These are phyloP conservation scores for Pleurotus salmoneostramineus DNA, from an alignment of 768 basidiomycete genomes.

Conservation along the genomic window DNA sequence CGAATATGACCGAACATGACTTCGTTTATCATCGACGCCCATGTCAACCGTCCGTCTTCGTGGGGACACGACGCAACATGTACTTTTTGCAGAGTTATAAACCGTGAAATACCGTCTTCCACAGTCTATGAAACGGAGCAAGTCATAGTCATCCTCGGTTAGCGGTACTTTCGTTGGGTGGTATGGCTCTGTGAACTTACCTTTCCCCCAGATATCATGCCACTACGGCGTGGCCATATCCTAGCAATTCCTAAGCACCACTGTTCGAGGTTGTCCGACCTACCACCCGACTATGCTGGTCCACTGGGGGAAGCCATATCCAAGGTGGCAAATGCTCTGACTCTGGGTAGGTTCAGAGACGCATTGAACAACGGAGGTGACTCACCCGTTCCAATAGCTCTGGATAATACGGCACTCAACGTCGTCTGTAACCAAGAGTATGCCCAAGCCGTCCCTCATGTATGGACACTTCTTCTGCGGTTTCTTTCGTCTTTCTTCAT, in stretches of 20 bases:
- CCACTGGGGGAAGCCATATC: constrained; percentile 57
- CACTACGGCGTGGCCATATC: constrained; percentile 62
- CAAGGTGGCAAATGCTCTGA: constrained; percentile 59
- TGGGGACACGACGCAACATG: constrained; percentile 52
- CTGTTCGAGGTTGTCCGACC: constrained; percentile 57
- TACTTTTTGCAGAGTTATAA: constrained; percentile 65
- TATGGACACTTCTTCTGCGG: constrained; percentile 23
- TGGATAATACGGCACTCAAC: constrained; percentile 66
- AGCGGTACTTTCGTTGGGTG: not conserved
- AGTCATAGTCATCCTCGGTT: constrained; percentile 64
- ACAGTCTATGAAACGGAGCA: constrained; percentile 59
- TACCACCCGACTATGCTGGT: constrained; percentile 55
- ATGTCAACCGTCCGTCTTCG: constrained; percentile 42
- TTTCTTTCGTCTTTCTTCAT: not conserved
- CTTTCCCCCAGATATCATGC: constrained; percentile 52
- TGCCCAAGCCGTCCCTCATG: constrained; percentile 78
- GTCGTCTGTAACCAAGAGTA: constrained; percentile 82
- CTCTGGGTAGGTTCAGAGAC: constrained; percentile 38
- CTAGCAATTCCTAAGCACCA: constrained; percentile 71
- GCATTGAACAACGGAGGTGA: not conserved
- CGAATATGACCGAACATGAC: constrained; percentile 44
- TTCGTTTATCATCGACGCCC: constrained; percentile 68
- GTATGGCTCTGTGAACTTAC: not conserved
- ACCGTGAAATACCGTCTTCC: constrained; percentile 39
- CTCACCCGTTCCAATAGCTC: constrained; percentile 27